Base-by-base conservation (phyloP, 1,284 basidiomycete genomes). In the Irpex rosettiformis region DNA sequence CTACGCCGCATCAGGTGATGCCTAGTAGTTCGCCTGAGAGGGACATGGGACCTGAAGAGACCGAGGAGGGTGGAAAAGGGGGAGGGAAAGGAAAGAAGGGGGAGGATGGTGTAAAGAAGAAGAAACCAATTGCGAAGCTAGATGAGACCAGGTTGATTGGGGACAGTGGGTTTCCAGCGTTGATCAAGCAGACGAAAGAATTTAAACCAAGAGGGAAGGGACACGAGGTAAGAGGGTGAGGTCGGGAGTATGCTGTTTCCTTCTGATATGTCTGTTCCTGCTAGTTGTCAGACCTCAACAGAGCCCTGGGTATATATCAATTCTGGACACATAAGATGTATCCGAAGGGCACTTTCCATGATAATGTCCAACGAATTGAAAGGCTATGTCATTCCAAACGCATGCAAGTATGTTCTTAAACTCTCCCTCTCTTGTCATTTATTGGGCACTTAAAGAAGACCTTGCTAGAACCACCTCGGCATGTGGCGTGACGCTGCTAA, bases 291-390 rank as follows among this genome's bases (percentile, higher is more conserved):
- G 94, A 98, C 70, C 80, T 98, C 37, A 83, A 84, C 62, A 79
- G 88, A 30, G 73, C 97, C 16, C 77, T 97, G 56, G 84, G 88
- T 63, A 75, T 90, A 55, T 97, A 97, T 69, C 93, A 94, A 66
- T 89, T 94, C 66, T 98, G 95, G 95, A 82, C 93, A 1, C 95
- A 97, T 72, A 82, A 82, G 64, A 81, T 98, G 81, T 95, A 89
- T 68, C 94, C 95, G 2, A 93, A 90, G 68, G 88, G 83, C 6
- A 86, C 88, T 54, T 96, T 97, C 71, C 79, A 79, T 51, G 93
- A 96, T 70, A 96, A 93, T 0, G 83, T 95, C 5, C 75, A 83
- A 30, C 80, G 88, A 2, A 83, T 96, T 4, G 95, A 97, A 76
- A 91, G 88, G 64, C 72, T 96, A 2, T 96, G 93, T 69, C 89